These are phyloP conservation scores for Apiotrichum laibachii DNA, from an alignment of 1,284 basidiomycete species.

Conservation along the genomic window DNA sequence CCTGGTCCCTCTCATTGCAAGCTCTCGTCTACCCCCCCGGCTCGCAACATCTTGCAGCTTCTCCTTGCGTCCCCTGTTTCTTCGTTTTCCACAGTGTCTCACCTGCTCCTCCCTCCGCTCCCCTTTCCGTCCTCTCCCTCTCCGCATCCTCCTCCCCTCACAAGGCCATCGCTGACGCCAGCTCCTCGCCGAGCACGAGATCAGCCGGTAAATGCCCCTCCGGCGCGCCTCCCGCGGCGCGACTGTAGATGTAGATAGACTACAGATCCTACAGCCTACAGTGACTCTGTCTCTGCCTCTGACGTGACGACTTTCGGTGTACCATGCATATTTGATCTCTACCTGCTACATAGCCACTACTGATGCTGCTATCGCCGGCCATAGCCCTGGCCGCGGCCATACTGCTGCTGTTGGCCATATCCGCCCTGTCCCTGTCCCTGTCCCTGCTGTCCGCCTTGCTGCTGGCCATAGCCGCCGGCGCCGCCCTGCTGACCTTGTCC, in stretches of 20 bases:
- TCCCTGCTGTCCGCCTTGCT: neutral
- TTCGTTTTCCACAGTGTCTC: no score
- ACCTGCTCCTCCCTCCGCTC: no score
- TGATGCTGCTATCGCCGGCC: conserved; percentile 10
- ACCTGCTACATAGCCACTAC: neutral
- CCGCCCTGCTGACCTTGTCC: neutral
- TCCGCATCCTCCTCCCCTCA: no score
- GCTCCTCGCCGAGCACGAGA: conserved; percentile 89
- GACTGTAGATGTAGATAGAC: no score
- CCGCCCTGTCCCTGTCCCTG: conserved; percentile 5
- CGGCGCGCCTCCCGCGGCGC: no score
- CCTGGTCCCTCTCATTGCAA: no score
- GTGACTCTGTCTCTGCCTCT: no score
- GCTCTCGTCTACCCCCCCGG: no score
- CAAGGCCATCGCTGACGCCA: conserved; percentile 51
- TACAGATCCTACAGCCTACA: no score
- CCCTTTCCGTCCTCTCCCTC: no score
- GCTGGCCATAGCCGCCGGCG: neutral
- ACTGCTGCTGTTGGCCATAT: conserved; percentile 2
- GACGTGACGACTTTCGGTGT: conserved; percentile 3
- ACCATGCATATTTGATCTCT: conserved; percentile 15
- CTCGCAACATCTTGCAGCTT: no score
- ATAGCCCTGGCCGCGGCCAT: conserved; percentile 6
- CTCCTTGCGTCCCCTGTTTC: no score
- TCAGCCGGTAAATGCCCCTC: conserved; percentile 51